These are phyloP conservation scores for Geotrichum macrosporum DNA, from an alignment of 1,139 yeast species.

Conservation along the genomic window DNA sequence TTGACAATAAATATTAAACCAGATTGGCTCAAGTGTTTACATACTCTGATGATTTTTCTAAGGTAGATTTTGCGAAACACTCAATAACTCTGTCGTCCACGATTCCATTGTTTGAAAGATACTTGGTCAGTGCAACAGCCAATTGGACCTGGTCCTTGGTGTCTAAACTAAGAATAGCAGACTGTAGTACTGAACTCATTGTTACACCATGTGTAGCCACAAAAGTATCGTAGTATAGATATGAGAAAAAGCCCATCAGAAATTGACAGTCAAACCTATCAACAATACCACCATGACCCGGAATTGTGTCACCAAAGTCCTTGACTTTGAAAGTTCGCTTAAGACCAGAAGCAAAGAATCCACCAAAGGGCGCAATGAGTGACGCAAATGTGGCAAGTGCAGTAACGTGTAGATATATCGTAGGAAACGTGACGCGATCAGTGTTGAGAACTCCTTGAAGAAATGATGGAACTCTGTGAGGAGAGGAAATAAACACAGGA, in stretches of 20 bases:
- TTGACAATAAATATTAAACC: too few species aligned
- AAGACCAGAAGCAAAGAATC: constrained; percentile 94
- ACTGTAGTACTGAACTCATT: constrained; percentile 68
- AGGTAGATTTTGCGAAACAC: constrained; percentile 30
- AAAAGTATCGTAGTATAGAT: constrained; percentile 88
- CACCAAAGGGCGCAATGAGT: constrained; percentile 97
- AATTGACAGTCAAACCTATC: constrained; percentile 98
- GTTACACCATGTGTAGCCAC: constrained; percentile 61
- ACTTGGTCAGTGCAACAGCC: constrained; percentile 56
- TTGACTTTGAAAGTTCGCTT: constrained; percentile 95
- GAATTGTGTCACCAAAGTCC: constrained; percentile 88
- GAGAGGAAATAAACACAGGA: constrained; percentile 79
- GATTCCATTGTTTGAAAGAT: constrained; percentile 54
- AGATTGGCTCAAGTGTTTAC: too few species aligned
- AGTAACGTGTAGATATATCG: constrained; percentile 84
- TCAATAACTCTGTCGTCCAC: constrained; percentile 40
- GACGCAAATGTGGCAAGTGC: constrained; percentile 92
- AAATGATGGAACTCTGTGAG: constrained; percentile 68
- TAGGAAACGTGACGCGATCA: constrained; percentile 63
- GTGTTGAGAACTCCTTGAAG: constrained; percentile 46
- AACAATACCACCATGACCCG: constrained; percentile 98
- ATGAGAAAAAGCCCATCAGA: constrained; percentile 93
- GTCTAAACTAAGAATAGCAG: constrained; percentile 67
- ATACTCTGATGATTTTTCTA: constrained; percentile 31
- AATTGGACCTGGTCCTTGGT: constrained; percentile 63